phyloP scores from a whole-genome alignment of 257 asterid genomes.

The Solanum piurae region DNA sequence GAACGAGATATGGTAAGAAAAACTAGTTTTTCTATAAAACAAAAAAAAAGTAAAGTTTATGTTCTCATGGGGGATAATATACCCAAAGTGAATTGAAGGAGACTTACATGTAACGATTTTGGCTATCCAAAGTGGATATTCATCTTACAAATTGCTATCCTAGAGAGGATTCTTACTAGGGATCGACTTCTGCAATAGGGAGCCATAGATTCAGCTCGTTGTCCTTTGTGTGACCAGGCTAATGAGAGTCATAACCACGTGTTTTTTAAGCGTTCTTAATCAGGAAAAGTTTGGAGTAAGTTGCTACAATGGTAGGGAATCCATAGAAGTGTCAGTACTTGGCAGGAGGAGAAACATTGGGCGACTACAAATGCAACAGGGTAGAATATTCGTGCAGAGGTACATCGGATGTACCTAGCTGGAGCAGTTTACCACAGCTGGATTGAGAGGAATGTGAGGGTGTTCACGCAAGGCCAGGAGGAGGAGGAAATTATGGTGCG shows the following conservation, averaged over 20 bases:
- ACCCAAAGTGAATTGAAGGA: not conserved
- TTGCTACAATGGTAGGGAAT: too few species aligned
- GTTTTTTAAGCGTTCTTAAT: too few species aligned
- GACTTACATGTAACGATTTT: not conserved
- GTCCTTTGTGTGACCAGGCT: too few species aligned
- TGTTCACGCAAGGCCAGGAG: not conserved
- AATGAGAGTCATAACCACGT: too few species aligned
- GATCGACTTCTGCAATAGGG: not conserved
- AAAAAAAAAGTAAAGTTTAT: too few species aligned
- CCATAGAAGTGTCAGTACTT: too few species aligned
- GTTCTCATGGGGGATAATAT: not conserved
- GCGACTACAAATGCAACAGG: too few species aligned
- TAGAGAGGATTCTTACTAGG: not conserved
- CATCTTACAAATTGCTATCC: not conserved
- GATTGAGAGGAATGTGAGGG: not conserved
- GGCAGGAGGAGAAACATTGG: too few species aligned
- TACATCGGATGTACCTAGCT: too few species aligned
- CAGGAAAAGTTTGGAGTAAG: too few species aligned
- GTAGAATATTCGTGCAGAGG: too few species aligned
- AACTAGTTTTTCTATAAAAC: not conserved
- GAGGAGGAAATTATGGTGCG: not conserved
- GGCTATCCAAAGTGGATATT: not conserved
- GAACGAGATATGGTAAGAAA: not conserved
- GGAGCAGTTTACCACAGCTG: not conserved
- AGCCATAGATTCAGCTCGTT: too few species aligned